Evolutionary conservation across 805 yeast genomes (phyloP), one percentile per base, ranked within the genome.

Genomic region (Middelhovenomyces tepae): DNA sequence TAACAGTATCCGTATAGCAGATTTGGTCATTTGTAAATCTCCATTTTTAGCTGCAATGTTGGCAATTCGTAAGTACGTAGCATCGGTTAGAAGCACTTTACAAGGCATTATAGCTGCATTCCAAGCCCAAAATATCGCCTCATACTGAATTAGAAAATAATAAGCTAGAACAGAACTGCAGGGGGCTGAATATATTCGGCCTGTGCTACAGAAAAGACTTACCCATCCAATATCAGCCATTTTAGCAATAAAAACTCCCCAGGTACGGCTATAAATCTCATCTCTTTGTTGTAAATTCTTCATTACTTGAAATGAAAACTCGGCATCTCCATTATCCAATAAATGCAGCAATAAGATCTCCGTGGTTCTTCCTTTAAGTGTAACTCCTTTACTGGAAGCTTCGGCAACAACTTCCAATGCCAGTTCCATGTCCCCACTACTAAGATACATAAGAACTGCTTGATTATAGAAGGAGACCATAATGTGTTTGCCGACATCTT

Each of bases 161-260:
- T n/a, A n/a, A n/a, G n/a, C n/a, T n/a, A n/a, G n/a, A n/a, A n/a
- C n/a, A n/a, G n/a, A n/a, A n/a, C n/a, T n/a, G n/a, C n/a, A n/a
- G n/a, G n/a, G n/a, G n/a, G n/a, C n/a, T n/a, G n/a, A n/a, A n/a
- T n/a, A n/a, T n/a, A n/a, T n/a, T n/a, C n/a, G n/a, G n/a, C n/a
- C n/a, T n/a, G n/a, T n/a, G n/a, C n/a, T n/a, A n/a, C n/a, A n/a
- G n/a, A n/a, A n/a, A n/a, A n/a, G n/a, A n/a, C n/a, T n/a, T n/a
- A n/a, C n/a, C n/a, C n/a, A n/a, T n/a, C n/a, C n/a, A n/a, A n/a
- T n/a, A n/a, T n/a, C n/a, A n/a, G n/a, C n/a, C n/a, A n/a, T n/a
- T 3, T 40, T 37, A 7, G 49, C 39, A 8, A 50, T 29, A 14
- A 54, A 45, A 21, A 52, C 22, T 4, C 57, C 60, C 57, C 59